phyloP scores from a whole-genome alignment of 106 monocot species.

The Hemerocallis citrina region DNA sequence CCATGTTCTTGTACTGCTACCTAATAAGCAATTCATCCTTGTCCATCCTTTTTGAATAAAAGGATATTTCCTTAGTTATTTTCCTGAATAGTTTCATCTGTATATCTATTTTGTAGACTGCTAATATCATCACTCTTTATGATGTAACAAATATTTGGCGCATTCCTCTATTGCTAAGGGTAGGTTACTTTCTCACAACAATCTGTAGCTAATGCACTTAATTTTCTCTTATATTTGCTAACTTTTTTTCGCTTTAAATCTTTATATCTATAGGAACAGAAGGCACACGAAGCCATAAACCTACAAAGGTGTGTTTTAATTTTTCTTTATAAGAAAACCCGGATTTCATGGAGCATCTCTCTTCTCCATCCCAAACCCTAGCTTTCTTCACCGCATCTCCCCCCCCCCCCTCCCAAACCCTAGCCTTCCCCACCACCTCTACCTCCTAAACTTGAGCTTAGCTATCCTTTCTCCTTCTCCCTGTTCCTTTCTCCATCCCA shows the following conservation, averaged over 20 bases:
- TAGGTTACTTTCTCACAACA: conserved; percentile 1
- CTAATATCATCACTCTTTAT: conserved; percentile 46
- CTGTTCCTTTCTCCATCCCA: too few species aligned
- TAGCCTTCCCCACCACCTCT: too few species aligned
- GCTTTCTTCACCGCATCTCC: too few species aligned
- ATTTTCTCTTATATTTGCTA: neutral
- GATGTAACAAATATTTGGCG: conserved; percentile 73
- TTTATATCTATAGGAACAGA: conserved; percentile 35
- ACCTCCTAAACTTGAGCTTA: too few species aligned
- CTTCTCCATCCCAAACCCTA: too few species aligned
- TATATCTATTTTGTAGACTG: conserved; percentile 20
- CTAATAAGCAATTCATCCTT: neutral
- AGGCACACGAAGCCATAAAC: conserved; percentile 57
- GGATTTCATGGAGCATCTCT: too few species aligned
- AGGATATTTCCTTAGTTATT: neutral
- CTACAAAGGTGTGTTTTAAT: conserved; percentile 38
- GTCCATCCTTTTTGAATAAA: neutral
- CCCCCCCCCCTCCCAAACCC: too few species aligned
- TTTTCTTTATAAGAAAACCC: too few species aligned
- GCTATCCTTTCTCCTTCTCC: too few species aligned
- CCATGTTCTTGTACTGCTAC: conserved; percentile 39
- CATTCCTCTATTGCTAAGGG: conserved; percentile 25
- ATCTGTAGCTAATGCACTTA: neutral
- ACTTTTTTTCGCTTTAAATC: neutral
- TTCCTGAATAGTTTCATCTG: neutral